Evolutionary conservation across 2,329 filamentous ascomycete species (phyloP).

Genomic region (Ascochyta rabiei): DNA sequence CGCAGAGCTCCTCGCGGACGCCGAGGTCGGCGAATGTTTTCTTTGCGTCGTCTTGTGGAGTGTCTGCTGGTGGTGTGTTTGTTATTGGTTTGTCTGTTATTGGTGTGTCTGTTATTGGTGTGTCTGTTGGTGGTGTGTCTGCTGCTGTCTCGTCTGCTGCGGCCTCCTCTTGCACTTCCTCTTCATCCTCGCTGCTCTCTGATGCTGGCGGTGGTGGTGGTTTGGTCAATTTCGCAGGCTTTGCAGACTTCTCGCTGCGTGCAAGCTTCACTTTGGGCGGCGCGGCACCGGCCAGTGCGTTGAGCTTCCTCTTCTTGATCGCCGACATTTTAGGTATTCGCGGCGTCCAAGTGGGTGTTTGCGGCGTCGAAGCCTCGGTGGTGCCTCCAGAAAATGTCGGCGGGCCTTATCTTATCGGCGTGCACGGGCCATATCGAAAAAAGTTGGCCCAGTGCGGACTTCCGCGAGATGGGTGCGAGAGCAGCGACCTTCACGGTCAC

Average conservation of each 20-base stretch:
- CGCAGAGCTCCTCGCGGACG: constrained; percentile 83
- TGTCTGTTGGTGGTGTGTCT: neutral
- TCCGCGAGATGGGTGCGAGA: neutral
- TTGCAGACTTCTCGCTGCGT: neutral
- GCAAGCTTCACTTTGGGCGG: constrained; percentile 18
- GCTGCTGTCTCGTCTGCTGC: neutral
- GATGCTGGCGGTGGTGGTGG: constrained; percentile 22
- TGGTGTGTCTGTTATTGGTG: no score
- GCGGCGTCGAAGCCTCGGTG: constrained; percentile 5
- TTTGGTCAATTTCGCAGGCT: constrained; percentile 25
- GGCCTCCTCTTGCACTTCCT: constrained; percentile 21
- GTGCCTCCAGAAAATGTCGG: neutral
- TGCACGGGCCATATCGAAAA: constrained; percentile 20
- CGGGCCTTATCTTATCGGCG: constrained; percentile 22
- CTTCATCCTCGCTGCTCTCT: constrained; percentile 36
- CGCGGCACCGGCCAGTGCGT: constrained; percentile 17
- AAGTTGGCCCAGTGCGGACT: constrained; percentile 21
- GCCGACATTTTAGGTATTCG: constrained; percentile 43
- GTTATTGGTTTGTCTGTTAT: neutral
- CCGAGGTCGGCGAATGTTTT: constrained; percentile 77
- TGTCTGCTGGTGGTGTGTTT: neutral
- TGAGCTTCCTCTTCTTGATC: constrained; percentile 53
- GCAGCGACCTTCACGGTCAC: neutral
- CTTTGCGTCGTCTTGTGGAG: constrained; percentile 37
- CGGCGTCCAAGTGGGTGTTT: constrained; percentile 5